Conservation (phyloP, 495 filamentous ascomycete genomes). For the Sporormia fimetaria region DNA sequence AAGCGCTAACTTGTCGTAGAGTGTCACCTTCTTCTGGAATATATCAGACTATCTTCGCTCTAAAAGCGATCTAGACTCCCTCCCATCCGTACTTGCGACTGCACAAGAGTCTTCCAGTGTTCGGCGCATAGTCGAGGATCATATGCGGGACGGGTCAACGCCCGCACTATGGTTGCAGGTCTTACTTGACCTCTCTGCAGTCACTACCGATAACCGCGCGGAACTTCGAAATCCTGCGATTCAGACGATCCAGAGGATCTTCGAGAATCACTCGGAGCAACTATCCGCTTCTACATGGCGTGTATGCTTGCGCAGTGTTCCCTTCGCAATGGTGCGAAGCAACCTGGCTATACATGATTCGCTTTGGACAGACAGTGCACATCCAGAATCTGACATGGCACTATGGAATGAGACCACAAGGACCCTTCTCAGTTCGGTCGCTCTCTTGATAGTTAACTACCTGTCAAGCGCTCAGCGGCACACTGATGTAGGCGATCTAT, state of each 20-base stretch:
- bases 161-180: conserved; percentile 75
- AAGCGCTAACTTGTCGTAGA: conserved; percentile 34
- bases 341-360: conserved; percentile 27
- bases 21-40: conserved; percentile 89
- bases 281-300: conserved; percentile 71
- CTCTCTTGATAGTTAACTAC: conserved; percentile 55
- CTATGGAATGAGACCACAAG: conserved; percentile 71
- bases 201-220: conserved; percentile 65
- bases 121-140: conserved; percentile 38
- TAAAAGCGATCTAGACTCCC: conserved; percentile 35
- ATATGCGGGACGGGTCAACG: conserved; percentile 39
- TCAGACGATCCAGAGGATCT: conserved; percentile 81
- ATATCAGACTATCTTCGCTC: conserved; percentile 71
- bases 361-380: conserved; percentile 12
- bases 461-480: conserved; percentile 33
- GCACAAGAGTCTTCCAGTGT: conserved; percentile 37
- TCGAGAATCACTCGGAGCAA: conserved; percentile 78
- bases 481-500: conserved; percentile 23
- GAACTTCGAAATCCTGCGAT: conserved; percentile 89
- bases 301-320: conserved; percentile 65
- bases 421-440: conserved; percentile 58
- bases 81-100: conserved; percentile 36
- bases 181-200: conserved; percentile 61
- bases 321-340: conserved; percentile 60
- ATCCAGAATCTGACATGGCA: conserved; percentile 31